Percentiles rank a stretch among this genome's conserved stretches.
These are phyloP conservation scores for Allium sativum DNA, from an alignment of 106 monocot species.

Conservation along the genomic window DNA sequence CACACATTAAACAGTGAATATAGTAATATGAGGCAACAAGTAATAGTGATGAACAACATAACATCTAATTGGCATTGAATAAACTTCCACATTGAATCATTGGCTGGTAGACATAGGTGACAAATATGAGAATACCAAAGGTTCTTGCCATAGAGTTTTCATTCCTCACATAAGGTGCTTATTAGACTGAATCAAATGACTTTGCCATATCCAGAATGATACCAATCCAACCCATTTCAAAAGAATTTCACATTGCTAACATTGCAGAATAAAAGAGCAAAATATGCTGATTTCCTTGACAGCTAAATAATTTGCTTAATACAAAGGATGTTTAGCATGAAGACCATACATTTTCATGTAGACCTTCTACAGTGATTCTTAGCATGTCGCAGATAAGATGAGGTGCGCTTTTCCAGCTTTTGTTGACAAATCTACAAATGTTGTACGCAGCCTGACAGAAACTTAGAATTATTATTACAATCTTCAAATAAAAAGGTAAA, in stretches of 20 bases:
- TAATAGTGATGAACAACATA: too few species aligned
- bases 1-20: too few species aligned
- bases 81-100: too few species aligned
- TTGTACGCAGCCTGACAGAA: conserved; percentile 37
- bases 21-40: too few species aligned
- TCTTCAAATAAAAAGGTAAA: background rate
- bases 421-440: conserved; percentile 36
- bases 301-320: background rate
- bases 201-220: background rate
- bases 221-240: background rate
- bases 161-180: background rate
- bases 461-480: background rate
- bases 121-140: too few species aligned
- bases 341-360: conserved; percentile 49
- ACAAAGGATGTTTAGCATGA: background rate
- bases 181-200: background rate
- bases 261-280: conserved; percentile 3
- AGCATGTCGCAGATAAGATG: conserved; percentile 37
- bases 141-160: too few species aligned
- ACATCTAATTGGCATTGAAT: too few species aligned
- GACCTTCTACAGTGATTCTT: conserved; percentile 22
- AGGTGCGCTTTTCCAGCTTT: conserved; percentile 22
- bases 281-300: background rate
- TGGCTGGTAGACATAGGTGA: too few species aligned
- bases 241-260: background rate